Evolutionary conservation across 768 basidiomycete species (phyloP).

Genomic region (Podaxis sp.): DNA sequence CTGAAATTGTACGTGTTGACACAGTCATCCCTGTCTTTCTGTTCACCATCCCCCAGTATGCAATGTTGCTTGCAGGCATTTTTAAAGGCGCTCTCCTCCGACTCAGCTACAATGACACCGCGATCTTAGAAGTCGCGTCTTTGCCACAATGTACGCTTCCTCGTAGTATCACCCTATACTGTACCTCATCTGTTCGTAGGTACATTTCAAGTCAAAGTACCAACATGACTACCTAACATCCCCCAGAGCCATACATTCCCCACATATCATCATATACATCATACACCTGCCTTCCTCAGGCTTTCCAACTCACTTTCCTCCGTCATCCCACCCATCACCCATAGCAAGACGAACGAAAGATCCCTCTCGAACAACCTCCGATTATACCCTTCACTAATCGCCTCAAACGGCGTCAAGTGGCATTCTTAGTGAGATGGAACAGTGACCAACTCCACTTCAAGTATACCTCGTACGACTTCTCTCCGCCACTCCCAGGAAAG

Average conservation of each 20-base stretch:
- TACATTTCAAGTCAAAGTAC: constrained; percentile 81
- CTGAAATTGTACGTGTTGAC: constrained; percentile 54
- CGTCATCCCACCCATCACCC: no score
- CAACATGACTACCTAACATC: constrained; percentile 33
- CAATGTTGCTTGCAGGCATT: constrained; percentile 58
- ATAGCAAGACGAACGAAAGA: no score
- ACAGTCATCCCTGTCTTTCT: background rate
- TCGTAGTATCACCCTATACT: background rate
- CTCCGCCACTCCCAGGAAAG: no score
- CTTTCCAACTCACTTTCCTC: no score
- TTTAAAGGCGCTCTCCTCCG: background rate
- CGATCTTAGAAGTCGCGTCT: constrained; percentile 74
- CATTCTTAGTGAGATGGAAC: background rate
- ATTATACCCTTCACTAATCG: no score
- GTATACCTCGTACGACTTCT: no score
- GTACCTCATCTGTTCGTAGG: constrained; percentile 39
- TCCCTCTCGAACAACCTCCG: no score
- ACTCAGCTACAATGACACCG: constrained; percentile 45
- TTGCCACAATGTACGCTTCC: constrained; percentile 76
- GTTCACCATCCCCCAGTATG: constrained; percentile 52
- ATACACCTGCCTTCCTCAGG: no score
- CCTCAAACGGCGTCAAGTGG: no score
- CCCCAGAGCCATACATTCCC: no score
- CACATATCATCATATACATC: no score
- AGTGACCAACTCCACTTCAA: background rate